Conservation (phyloP, 495 filamentous ascomycete genomes). For the Lentithecium fluviatile region DNA sequence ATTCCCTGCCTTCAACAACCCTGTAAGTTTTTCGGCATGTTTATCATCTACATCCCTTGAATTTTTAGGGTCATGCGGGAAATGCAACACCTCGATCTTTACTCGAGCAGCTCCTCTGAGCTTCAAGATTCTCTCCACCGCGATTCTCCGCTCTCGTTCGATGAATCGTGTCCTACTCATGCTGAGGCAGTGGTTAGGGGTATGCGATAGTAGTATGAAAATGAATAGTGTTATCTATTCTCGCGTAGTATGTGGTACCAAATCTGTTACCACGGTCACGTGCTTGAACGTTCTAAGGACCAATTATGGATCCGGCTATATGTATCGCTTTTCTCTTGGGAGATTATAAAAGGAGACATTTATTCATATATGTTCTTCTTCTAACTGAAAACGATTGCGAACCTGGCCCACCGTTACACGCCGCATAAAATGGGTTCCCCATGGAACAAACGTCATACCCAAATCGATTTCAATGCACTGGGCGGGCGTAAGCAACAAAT, state of each 20-base stretch:
- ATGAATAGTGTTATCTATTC: too few species aligned
- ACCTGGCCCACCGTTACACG: background rate
- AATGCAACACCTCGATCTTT: slow-evolving; percentile 16
- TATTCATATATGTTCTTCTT: too few species aligned
- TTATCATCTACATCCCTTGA: slow-evolving; percentile 10
- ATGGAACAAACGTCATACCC: slow-evolving; percentile 9
- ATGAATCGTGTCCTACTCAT: slow-evolving; percentile 6
- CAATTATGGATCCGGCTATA: too few species aligned
- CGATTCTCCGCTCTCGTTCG: slow-evolving; percentile 7
- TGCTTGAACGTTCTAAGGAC: too few species aligned
- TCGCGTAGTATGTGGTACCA: too few species aligned
- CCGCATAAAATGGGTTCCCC: slow-evolving; percentile 3
- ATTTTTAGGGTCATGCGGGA: slow-evolving; percentile 7
- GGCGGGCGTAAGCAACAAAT: background rate
- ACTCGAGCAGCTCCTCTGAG: slow-evolving; percentile 6
- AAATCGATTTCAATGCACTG: slow-evolving; percentile 16
- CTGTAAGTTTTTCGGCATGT: slow-evolving; percentile 11
- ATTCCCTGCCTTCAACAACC: slow-evolving; percentile 11
- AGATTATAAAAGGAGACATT: too few species aligned
- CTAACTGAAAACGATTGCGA: too few species aligned
- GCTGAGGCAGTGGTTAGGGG: slow-evolving; percentile 4
- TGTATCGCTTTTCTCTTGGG: too few species aligned
- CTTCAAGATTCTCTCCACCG: slow-evolving; percentile 9
- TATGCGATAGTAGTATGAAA: background rate
- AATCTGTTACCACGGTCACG: too few species aligned